Evolutionary conservation across 2,329 filamentous ascomycete genomes (phyloP).

Genomic region (Aspergillus pseudoterreus): DNA sequence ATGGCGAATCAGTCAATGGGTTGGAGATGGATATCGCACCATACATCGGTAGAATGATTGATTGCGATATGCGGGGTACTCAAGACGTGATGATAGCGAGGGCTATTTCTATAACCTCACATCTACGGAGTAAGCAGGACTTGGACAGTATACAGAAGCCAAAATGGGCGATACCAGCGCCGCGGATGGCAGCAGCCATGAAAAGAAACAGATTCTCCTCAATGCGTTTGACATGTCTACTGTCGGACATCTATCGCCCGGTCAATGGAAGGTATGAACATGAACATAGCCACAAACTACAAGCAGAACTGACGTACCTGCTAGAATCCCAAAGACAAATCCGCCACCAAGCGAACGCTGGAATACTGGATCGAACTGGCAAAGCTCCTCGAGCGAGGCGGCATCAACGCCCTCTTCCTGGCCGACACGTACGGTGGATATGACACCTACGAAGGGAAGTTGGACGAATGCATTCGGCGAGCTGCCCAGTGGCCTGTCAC

Average conservation of each 20-base stretch:
- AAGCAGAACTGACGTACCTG: conserved; percentile 6
- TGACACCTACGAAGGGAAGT: conserved; percentile 58
- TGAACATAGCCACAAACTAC: conserved; percentile 3
- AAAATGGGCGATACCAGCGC: conserved; percentile 18
- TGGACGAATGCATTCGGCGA: conserved; percentile 59
- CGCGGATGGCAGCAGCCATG: not conserved
- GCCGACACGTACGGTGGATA: conserved; percentile 64
- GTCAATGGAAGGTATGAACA: conserved; percentile 60
- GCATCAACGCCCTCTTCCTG: conserved; percentile 63
- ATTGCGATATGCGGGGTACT: conserved; percentile 13
- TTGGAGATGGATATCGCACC: not conserved
- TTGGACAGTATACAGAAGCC: not conserved
- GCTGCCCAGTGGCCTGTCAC: conserved; percentile 64
- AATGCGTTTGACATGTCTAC: conserved; percentile 67
- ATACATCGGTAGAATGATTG: conserved; percentile 1
- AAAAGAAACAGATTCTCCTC: conserved; percentile 52
- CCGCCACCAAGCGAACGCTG: conserved; percentile 57
- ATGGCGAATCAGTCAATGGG: conserved; percentile 17
- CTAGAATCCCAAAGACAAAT: conserved; percentile 59
- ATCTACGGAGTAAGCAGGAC: too few relatives aligned
- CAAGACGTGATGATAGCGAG: conserved; percentile 4
- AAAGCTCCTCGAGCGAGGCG: conserved; percentile 58
- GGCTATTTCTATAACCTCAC: not conserved
- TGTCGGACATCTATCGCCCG: conserved; percentile 61
- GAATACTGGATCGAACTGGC: conserved; percentile 64